Evolutionary conservation across 345 rosid genomes (phyloP).

Genomic region (Stellera chamaejasme): DNA sequence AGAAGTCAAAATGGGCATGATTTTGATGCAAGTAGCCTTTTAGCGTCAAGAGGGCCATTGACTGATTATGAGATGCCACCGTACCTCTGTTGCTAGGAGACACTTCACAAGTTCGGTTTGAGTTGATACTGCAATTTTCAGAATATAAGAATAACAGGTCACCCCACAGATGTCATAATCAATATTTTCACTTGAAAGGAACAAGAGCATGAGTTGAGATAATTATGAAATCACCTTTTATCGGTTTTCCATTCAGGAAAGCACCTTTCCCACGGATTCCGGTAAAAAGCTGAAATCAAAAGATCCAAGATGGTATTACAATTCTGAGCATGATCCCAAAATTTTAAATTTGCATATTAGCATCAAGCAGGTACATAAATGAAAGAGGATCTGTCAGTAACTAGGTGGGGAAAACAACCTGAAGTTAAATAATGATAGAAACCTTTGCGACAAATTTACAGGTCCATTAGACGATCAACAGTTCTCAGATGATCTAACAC

Average conservation of each 20-base stretch:
- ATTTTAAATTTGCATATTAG: not conserved
- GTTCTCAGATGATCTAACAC: no score
- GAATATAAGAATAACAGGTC: slow-evolving; percentile 5
- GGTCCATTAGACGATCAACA: no score
- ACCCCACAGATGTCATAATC: not conserved
- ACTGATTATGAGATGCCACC: slow-evolving; percentile 1
- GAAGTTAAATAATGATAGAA: no score
- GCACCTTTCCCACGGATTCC: slow-evolving; percentile 76
- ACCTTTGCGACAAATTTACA: no score
- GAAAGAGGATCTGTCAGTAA: not conserved
- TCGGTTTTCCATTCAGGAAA: slow-evolving; percentile 68
- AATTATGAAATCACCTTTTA: slow-evolving; percentile 44
- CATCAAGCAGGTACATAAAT: not conserved
- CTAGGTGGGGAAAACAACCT: no score
- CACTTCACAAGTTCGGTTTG: slow-evolving; percentile 66
- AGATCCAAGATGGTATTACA: not conserved
- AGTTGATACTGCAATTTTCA: slow-evolving; percentile 53
- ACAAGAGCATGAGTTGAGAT: not conserved
- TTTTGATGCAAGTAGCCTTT: no score
- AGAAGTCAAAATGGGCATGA: no score
- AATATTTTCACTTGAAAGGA: not conserved
- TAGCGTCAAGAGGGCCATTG: no score
- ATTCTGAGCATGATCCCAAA: not conserved
- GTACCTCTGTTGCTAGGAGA: slow-evolving; percentile 88
- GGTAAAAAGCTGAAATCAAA: slow-evolving; percentile 57